Conservation (phyloP, 352 stramenopile genomes). For the Phytophthora idaei region DNA sequence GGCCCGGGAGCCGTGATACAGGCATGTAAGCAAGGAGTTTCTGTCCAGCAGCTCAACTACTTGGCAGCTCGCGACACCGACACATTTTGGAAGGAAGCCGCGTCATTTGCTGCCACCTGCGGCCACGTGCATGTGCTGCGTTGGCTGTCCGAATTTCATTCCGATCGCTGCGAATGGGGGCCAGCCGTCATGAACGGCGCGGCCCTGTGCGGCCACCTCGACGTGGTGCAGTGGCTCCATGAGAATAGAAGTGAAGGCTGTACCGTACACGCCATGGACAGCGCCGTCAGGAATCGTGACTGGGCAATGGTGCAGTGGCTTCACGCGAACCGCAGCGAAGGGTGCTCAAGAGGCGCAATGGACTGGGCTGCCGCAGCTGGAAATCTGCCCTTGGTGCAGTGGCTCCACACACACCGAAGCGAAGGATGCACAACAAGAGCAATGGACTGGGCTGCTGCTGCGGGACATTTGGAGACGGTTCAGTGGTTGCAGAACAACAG, state of each 20-base stretch:
- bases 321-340: conserved; percentile 9
- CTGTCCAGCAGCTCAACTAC: too few species aligned
- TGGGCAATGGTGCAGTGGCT: conserved; percentile 11
- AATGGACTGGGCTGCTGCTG: conserved; percentile 19
- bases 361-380: conserved; percentile 10
- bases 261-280: conserved; percentile 11
- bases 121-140: neutral
- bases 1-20: neutral
- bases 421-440: conserved; percentile 1
- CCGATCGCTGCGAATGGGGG: neutral
- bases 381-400: conserved; percentile 4
- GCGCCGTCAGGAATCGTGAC: conserved; percentile 8
- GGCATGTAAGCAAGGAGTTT: too few species aligned
- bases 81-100: too few species aligned
- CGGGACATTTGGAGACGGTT: too few species aligned
- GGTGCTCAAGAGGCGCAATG: conserved; percentile 7
- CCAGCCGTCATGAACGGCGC: conserved; percentile 10
- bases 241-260: conserved; percentile 19
- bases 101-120: neutral
- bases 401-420: conserved; percentile 5
- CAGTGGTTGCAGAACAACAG: neutral
- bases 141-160: neutral
- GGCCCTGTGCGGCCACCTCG: conserved; percentile 16
- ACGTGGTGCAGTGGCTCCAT: conserved; percentile 25
- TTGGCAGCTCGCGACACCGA: too few species aligned